Conservation (phyloP, 345 rosid genomes). For the Euphorbia pulcherrima region DNA sequence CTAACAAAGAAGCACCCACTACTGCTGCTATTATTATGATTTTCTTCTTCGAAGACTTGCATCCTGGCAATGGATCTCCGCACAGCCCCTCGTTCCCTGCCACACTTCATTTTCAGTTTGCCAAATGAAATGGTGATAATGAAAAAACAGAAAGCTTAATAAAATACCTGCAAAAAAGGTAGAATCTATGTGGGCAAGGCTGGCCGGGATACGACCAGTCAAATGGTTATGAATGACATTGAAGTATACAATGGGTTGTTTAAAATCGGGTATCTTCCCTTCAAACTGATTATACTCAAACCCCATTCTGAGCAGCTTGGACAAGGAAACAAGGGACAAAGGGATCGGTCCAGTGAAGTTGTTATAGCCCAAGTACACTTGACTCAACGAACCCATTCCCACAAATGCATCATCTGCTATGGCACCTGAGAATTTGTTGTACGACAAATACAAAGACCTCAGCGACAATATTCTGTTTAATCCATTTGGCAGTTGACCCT, state of each 20-base stretch:
- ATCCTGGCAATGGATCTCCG: constrained; percentile 61
- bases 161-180: constrained; percentile 45
- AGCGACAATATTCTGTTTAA: constrained; percentile 36
- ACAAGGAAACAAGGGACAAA: constrained; percentile 37
- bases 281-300: constrained; percentile 53
- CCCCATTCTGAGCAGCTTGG: constrained; percentile 40
- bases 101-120: too few relatives aligned
- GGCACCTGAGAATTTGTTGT: constrained; percentile 51
- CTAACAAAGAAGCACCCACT: constrained; percentile 17
- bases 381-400: constrained; percentile 47
- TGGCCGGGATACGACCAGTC: constrained; percentile 48
- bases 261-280: constrained; percentile 55
- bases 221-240: constrained; percentile 48
- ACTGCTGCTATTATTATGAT: constrained; percentile 29
- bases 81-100: constrained; percentile 65
- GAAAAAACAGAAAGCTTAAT: background rate
- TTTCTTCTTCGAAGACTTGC: constrained; percentile 41
- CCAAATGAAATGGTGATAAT: too few relatives aligned
- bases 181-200: constrained; percentile 32
- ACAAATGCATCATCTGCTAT: constrained; percentile 39
- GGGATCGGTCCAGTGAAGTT: constrained; percentile 54
- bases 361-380: constrained; percentile 51
- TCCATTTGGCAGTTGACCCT: constrained; percentile 49
- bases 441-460: constrained; percentile 48
- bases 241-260: constrained; percentile 34